These are phyloP conservation scores for Ophiostoma sp. DNA, from an alignment of 2,329 filamentous ascomycete genomes.

Conservation along the genomic window DNA sequence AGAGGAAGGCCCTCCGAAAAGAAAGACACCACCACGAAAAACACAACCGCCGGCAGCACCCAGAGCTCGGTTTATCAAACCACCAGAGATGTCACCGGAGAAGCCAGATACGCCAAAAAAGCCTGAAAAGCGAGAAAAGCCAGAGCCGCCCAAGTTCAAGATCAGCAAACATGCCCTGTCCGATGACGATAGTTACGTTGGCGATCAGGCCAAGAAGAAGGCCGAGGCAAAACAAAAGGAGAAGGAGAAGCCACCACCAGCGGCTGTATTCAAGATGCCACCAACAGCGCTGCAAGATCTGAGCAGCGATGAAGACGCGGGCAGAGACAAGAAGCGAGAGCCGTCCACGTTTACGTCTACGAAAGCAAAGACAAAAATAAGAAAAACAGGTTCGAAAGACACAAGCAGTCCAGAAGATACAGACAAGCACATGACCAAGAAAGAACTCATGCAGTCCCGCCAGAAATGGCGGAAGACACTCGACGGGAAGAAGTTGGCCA, in stretches of 20 bases:
- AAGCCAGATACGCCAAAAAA: neutral
- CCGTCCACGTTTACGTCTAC: neutral
- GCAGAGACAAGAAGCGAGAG: neutral
- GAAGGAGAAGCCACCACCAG: neutral
- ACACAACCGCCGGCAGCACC: neutral
- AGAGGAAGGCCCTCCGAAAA: neutral
- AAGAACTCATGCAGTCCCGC: neutral
- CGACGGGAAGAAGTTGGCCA: neutral
- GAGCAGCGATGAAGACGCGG: neutral
- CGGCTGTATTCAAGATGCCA: neutral
- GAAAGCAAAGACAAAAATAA: neutral
- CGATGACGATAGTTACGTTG: neutral
- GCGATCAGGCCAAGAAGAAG: neutral
- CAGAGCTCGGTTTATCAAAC: neutral
- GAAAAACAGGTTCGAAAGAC: neutral
- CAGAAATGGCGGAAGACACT: conserved; percentile 17
- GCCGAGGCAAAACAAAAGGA: neutral
- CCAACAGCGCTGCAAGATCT: neutral
- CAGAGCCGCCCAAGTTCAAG: conserved; percentile 21
- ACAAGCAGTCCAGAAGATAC: neutral
- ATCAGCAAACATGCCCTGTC: conserved; percentile 10
- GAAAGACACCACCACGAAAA: neutral
- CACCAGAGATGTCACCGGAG: conserved; percentile 7
- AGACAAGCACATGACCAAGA: neutral
- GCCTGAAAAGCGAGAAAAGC: neutral